These are phyloP conservation scores for Cardamine resedifolia DNA, from an alignment of 345 rosid species.

Conservation along the genomic window DNA sequence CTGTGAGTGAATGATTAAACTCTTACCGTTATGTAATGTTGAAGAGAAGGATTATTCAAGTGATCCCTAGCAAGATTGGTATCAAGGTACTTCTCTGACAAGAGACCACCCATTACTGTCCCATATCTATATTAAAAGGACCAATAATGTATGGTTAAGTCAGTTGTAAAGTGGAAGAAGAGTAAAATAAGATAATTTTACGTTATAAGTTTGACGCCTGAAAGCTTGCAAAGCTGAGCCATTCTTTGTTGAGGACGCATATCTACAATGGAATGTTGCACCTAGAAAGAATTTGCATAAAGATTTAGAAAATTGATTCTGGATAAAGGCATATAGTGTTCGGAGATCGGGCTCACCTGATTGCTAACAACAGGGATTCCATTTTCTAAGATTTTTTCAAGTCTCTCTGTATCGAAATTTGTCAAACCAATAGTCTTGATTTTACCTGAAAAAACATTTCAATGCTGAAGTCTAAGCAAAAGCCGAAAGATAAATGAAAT, in stretches of 20 bases:
- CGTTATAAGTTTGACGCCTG: slow-evolving; percentile 97
- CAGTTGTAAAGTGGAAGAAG: background rate
- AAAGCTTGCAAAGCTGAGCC: slow-evolving; percentile 89
- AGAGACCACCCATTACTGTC: slow-evolving; percentile 90
- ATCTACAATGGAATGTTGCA: slow-evolving; percentile 93
- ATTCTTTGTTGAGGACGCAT: slow-evolving; percentile 96
- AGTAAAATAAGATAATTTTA: slow-evolving; percentile 20
- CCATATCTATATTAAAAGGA: slow-evolving; percentile 66
- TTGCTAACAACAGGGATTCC: slow-evolving; percentile 93
- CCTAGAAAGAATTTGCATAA: slow-evolving; percentile 43
- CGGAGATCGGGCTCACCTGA: slow-evolving; percentile 49
- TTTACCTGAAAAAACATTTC: slow-evolving; percentile 59
- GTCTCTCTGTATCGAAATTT: slow-evolving; percentile 85
- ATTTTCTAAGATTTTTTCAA: slow-evolving; percentile 75
- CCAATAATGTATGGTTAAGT: background rate
- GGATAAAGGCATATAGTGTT: too few species aligned
- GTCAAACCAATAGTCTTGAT: slow-evolving; percentile 92
- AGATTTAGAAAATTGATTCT: background rate
- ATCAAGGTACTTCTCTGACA: slow-evolving; percentile 90
- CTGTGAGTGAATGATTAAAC: background rate
- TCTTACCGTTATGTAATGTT: slow-evolving; percentile 85
- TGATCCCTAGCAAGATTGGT: slow-evolving; percentile 80
- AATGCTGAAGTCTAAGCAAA: slow-evolving; percentile 19
- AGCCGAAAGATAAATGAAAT: slow-evolving; percentile 18
- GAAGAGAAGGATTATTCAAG: slow-evolving; percentile 84